phyloP scores from a whole-genome alignment of 179 eudicot genomes.

The Silene coronaria region DNA sequence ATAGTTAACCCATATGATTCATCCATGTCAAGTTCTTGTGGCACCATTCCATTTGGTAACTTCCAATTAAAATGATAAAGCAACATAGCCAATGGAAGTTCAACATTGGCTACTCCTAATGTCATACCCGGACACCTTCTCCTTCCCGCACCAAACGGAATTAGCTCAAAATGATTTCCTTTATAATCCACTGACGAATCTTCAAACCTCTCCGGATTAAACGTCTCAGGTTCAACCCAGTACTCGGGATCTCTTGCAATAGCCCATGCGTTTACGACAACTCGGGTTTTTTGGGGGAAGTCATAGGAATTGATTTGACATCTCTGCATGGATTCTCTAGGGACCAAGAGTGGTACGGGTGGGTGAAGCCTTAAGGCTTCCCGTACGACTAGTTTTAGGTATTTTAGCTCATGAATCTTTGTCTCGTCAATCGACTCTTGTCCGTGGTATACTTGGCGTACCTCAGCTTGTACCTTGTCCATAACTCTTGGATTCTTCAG shows the following conservation, averaged over 20 bases:
- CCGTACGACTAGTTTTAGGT: constrained; percentile 12
- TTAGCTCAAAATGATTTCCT: constrained; percentile 22
- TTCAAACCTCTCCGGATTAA: constrained; percentile 23
- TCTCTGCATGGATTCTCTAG: constrained; percentile 23
- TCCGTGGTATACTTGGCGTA: constrained; percentile 7
- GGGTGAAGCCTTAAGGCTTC: constrained; percentile 26
- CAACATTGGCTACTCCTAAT: constrained; percentile 22
- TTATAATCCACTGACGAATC: constrained; percentile 8
- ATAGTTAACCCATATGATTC: constrained; percentile 22
- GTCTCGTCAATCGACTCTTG: constrained; percentile 12
- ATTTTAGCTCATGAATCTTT: constrained; percentile 14
- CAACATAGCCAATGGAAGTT: constrained; percentile 18
- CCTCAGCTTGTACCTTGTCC: constrained; percentile 25
- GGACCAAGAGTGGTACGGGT: constrained; percentile 19
- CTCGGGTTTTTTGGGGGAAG: constrained; percentile 20
- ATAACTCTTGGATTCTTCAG: constrained; percentile 21
- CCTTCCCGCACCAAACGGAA: constrained; percentile 29
- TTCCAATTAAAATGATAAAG: constrained; percentile 27
- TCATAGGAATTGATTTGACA: constrained; percentile 16
- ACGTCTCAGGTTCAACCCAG: constrained; percentile 18
- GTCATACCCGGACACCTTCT: constrained; percentile 25
- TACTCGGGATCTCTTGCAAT: constrained; percentile 22
- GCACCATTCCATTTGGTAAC: neutral
- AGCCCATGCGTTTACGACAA: constrained; percentile 21
- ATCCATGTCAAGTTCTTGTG: constrained; percentile 24